Conservation (phyloP, 2,329 filamentous ascomycete species). For the Claviceps sp. region DNA sequence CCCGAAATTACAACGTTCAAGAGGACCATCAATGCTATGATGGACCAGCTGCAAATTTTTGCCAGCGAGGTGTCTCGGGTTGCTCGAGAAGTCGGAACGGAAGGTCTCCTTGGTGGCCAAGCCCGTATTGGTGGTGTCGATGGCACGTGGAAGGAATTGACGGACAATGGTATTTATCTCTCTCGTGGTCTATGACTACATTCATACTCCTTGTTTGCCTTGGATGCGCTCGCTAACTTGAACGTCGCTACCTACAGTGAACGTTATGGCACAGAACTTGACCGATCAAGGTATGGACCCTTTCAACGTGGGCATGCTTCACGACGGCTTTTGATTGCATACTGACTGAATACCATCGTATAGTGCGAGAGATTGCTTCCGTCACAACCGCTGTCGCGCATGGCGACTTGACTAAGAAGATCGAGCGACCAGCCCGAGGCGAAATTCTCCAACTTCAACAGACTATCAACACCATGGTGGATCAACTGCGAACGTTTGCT, state of each 20-base stretch:
- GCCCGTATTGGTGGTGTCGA: constrained; percentile 88
- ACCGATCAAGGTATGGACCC: constrained; percentile 53
- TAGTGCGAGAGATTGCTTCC: constrained; percentile 70
- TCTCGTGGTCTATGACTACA: background rate
- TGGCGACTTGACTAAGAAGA: constrained; percentile 73
- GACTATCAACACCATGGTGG: constrained; percentile 84
- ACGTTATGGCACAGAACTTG: constrained; percentile 72
- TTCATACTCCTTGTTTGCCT: background rate
- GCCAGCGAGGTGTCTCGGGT: constrained; percentile 92
- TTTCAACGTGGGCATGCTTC: background rate
- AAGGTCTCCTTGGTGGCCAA: constrained; percentile 86
- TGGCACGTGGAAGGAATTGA: constrained; percentile 95
- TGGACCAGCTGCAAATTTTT: constrained; percentile 94
- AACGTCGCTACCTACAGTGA: constrained; percentile 36
- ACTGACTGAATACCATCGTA: constrained; percentile 1
- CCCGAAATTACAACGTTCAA: constrained; percentile 97
- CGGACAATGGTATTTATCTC: constrained; percentile 53
- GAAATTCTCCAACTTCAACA: constrained; percentile 75
- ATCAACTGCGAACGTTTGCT: constrained; percentile 70
- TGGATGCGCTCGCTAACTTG: constrained; percentile 9
- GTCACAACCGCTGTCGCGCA: constrained; percentile 75
- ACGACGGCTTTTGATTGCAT: background rate
- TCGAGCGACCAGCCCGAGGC: constrained; percentile 65
- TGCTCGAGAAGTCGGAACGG: constrained; percentile 89
- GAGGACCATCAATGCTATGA: constrained; percentile 97